Evolutionary conservation across 805 yeast species (phyloP), one percentile per base, ranked within the genome.

Genomic region (Yamadazyma takamatsuzukensis): DNA sequence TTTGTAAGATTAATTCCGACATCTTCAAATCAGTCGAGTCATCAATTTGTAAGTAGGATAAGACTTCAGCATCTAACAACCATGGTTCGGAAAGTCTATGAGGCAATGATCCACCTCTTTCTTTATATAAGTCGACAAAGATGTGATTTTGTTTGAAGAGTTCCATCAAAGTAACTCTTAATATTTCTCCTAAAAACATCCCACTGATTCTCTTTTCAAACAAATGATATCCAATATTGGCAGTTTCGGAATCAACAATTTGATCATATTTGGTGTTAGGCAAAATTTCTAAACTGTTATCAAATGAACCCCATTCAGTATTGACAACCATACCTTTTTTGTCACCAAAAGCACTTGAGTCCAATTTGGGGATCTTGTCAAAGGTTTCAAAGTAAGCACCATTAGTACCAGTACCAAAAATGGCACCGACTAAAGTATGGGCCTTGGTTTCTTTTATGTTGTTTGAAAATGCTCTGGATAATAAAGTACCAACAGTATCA

Each of bases 301-400:
- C 97, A 51, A 89, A 90, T 26, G 96, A 87, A 42, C 97, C 97
- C 96, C 97, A 93, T 62, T 93, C 98, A 28, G 96, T 89, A 64
- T 89, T 89, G 48, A 89, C 74, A 42, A 87, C 83, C 96, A 89
- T 89, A 42, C 80, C 78, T 14, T 26, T 36, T 21, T 37, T 37
- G 8, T 22, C 22, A 21, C 29, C 25, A 14, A 39, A 32, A 2
- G 70, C 66, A 32, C 72, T 68, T 4, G 41, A 33, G n/a, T 78
- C 75, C 41, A 89, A 68, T 61, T 93, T 90, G 34, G 74, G 74
- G 46, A 93, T 84, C 34, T 80, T 74, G 25, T 75, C 79, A 32
- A 88, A 56, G 36, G 76, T 71, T 60, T 90, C 98, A 54, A 76
- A 70, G 61, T 93, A 90, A 11, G 96, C 96, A 41, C 97, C 97